phyloP scores from a whole-genome alignment of 139 green algal species.

The Zygnema circumcarinatum region DNA sequence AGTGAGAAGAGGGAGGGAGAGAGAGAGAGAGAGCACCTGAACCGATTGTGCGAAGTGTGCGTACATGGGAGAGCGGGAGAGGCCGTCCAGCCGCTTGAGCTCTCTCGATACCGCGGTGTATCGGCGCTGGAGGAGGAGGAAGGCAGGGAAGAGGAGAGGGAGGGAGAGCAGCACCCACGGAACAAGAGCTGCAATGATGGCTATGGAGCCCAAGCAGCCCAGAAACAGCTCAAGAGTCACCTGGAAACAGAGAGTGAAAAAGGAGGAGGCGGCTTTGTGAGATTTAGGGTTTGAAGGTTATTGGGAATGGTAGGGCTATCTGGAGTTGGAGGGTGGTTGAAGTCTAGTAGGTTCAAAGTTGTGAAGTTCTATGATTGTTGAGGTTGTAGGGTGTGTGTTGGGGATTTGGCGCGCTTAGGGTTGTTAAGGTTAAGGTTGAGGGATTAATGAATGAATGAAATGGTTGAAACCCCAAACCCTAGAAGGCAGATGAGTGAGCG shows the following conservation, averaged over 20 bases:
- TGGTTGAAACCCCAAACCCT: no score
- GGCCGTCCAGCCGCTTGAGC: constrained; percentile 50
- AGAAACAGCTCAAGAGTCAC: constrained; percentile 46
- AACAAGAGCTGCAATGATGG: constrained; percentile 43
- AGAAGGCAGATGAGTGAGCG: no score
- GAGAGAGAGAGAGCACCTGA: no score
- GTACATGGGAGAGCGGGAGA: constrained; percentile 52
- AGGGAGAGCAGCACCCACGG: constrained; percentile 46
- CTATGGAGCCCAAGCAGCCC: constrained; percentile 34
- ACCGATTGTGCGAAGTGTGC: constrained; percentile 52
- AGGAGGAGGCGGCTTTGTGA: background rate
- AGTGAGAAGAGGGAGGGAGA: no score
- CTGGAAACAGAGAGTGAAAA: constrained; percentile 10
- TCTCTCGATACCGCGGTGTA: constrained; percentile 62
- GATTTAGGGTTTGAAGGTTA: no score
- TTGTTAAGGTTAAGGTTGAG: no score
- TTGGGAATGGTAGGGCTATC: no score
- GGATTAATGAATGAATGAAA: no score
- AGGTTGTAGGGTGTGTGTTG: constrained; percentile 5
- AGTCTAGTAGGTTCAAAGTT: no score
- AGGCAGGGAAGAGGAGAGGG: constrained; percentile 2
- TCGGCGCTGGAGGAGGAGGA: constrained; percentile 26
- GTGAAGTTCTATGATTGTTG: background rate
- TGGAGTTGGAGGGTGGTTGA: no score
- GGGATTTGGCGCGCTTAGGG: no score